phyloP scores from a whole-genome alignment of 177 flowering plant genomes.

The Vitis hybrid region DNA sequence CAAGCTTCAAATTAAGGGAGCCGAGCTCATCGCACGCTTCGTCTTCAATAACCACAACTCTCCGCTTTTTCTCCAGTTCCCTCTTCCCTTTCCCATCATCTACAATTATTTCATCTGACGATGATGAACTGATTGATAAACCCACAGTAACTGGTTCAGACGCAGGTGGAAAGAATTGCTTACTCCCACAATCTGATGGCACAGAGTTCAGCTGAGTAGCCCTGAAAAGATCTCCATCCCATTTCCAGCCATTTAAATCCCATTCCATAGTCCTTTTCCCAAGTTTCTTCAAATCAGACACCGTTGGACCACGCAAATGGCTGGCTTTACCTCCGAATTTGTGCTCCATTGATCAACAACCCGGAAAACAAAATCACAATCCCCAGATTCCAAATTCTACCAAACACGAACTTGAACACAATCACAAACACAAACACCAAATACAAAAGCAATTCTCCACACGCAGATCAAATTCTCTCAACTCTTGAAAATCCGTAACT shows the following conservation, averaged over 20 bases:
- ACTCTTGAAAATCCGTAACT: background rate
- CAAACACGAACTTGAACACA: background rate
- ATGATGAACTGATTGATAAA: slow-evolving; percentile 25
- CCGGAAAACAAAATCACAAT: background rate
- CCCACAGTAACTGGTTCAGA: slow-evolving; percentile 15
- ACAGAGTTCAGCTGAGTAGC: slow-evolving; percentile 33
- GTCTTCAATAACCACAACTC: slow-evolving; percentile 26
- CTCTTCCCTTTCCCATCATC: slow-evolving; percentile 29
- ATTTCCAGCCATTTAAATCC: slow-evolving; percentile 69
- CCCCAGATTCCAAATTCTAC: background rate
- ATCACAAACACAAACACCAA: background rate
- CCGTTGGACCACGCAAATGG: slow-evolving; percentile 30
- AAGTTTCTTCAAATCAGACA: slow-evolving; percentile 27
- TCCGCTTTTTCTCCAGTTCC: slow-evolving; percentile 49
- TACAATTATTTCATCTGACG: slow-evolving; percentile 26
- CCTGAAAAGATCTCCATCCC: slow-evolving; percentile 55
- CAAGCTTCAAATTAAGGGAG: slow-evolving; percentile 39
- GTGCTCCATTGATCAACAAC: slow-evolving; percentile 35
- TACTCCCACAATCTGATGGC: slow-evolving; percentile 31
- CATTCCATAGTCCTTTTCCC: slow-evolving; percentile 48
- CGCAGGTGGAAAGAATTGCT: slow-evolving; percentile 32
- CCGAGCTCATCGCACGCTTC: slow-evolving; percentile 29
- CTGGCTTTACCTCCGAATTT: slow-evolving; percentile 24
- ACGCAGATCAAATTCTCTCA: background rate
- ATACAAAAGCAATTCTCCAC: background rate